Evolutionary conservation across 2,329 filamentous ascomycete species (phyloP), one percentile per base, ranked within the genome.

Genomic region (Onygena corvina): DNA sequence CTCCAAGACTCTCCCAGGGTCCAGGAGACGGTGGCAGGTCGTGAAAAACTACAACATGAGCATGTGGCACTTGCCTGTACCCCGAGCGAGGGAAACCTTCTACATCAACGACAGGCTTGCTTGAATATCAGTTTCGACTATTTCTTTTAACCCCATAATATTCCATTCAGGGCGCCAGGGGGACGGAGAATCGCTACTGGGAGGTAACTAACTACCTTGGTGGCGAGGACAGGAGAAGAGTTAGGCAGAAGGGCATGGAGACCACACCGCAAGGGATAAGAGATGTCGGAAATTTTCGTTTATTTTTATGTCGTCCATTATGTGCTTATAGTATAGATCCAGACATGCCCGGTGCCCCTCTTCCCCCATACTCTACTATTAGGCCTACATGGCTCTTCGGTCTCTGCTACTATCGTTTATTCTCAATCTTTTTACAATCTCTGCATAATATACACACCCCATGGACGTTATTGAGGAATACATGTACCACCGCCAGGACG

Each of bases 41-140:
- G 47, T 49, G 16, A 42, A 20, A 42, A 51, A 40, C 23, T 49
- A 51, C 35, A 53, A 52, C 44, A 46, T 35, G 47, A 53, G 54
- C 40, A 53, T 50, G 40, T 36, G 51, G 36, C 51, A 51, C 44
- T 50, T 54, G n/a, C 55, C 52, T 36, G 40, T 50, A 27, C 55
- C 55, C 35, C 51, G 55, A 20, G 53, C 55, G 46, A 52, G 53
- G 47, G n/a, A n/a, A n/a, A n/a, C n/a, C n/a, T n/a, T n/a, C n/a
- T n/a, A n/a, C n/a, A n/a, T n/a, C n/a, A n/a, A n/a, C n/a, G n/a
- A n/a, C n/a, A n/a, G n/a, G n/a, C n/a, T n/a, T n/a, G n/a, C n/a
- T n/a, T n/a, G n/a, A n/a, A n/a, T n/a, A n/a, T n/a, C n/a, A n/a
- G n/a, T n/a, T n/a, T n/a, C n/a, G n/a, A n/a, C n/a, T n/a, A n/a